Evolutionary conservation across 352 stramenopile species (phyloP).

Genomic region (Phytopythium aichiense): DNA sequence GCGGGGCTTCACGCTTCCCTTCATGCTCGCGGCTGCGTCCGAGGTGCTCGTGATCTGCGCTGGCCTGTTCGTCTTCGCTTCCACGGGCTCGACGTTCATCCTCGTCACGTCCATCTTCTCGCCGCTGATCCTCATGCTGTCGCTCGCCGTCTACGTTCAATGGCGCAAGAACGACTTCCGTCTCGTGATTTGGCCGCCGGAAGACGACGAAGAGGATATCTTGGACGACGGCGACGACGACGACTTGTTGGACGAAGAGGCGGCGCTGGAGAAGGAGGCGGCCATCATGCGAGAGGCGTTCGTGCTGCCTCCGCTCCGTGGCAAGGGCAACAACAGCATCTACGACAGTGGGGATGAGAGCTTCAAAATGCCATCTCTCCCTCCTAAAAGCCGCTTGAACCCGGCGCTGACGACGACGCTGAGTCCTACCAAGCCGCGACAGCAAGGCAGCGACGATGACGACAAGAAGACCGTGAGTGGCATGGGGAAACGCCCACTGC

Average conservation of each 20-base stretch:
- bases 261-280: conserved; percentile 69
- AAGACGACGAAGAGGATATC: conserved; percentile 78
- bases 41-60: conserved; percentile 82
- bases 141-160: conserved; percentile 65
- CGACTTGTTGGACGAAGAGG: conserved; percentile 47
- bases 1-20: conserved; percentile 54
- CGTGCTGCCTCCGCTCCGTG: conserved; percentile 71
- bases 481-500: neutral
- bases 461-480: neutral
- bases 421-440: neutral
- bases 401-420: conserved; percentile 6
- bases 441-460: neutral
- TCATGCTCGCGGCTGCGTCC: conserved; percentile 72
- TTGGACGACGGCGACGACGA: conserved; percentile 71
- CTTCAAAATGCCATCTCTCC: conserved; percentile 79
- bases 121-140: conserved; percentile 74
- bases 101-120: conserved; percentile 72
- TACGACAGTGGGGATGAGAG: conserved; percentile 55
- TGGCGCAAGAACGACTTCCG: conserved; percentile 84
- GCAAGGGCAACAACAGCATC: conserved; percentile 46
- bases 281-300: conserved; percentile 75
- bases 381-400: conserved; percentile 32
- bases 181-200: conserved; percentile 74
- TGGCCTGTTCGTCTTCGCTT: conserved; percentile 76
- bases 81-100: conserved; percentile 73